Conservation (phyloP, 1,284 basidiomycete species). For the Meripilus lineatus region DNA sequence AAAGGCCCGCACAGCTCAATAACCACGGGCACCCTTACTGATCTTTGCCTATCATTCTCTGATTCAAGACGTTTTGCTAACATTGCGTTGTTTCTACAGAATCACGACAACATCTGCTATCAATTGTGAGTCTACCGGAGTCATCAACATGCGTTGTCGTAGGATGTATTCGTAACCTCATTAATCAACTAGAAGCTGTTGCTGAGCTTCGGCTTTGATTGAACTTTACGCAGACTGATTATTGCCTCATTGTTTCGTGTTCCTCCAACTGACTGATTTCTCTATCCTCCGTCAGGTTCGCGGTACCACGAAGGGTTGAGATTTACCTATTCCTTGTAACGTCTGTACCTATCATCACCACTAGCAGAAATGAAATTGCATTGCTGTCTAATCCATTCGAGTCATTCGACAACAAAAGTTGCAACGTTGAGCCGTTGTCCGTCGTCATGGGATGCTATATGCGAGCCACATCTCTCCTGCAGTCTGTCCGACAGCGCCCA, state of each 20-base stretch:
- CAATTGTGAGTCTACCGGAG: background rate
- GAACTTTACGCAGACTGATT: conserved; percentile 22
- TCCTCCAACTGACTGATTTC: too few species aligned
- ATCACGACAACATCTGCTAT: background rate
- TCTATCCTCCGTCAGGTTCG: too few species aligned
- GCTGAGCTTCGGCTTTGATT: conserved; percentile 67
- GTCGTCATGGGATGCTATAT: conserved; percentile 71
- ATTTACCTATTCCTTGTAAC: too few species aligned
- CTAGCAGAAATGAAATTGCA: too few species aligned
- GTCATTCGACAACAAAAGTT: too few species aligned
- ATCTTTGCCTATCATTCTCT: conserved; percentile 25
- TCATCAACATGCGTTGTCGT: background rate
- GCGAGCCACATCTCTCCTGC: conserved; percentile 62
- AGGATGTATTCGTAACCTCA: conserved; percentile 12
- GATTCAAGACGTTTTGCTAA: background rate
- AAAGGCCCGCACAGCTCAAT: conserved; percentile 88
- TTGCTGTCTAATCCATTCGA: too few species aligned
- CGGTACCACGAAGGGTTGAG: too few species aligned
- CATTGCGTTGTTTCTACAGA: too few species aligned
- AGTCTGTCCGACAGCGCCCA: conserved; percentile 42
- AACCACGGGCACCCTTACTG: conserved; percentile 71
- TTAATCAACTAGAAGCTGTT: conserved; percentile 85
- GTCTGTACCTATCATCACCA: too few species aligned
- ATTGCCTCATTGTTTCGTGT: too few species aligned
- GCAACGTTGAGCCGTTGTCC: too few species aligned